phyloP scores from a whole-genome alignment of 768 basidiomycete genomes.

The Kondoa subrosea region DNA sequence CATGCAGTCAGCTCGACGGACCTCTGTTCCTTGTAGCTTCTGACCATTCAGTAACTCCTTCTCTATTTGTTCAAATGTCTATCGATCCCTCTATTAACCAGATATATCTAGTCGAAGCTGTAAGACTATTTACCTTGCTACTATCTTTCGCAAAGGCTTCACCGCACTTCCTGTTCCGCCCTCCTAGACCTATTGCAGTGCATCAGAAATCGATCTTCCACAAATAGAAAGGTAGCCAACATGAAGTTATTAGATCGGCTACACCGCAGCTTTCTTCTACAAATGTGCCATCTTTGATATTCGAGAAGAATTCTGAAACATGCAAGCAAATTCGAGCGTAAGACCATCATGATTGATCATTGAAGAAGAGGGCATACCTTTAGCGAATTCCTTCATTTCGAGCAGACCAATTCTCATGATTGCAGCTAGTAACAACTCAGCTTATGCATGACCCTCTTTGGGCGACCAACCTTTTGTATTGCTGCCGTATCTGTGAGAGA shows the following conservation, averaged over 20 bases:
- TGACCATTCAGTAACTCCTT: conserved; percentile 37
- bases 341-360: too few relatives aligned
- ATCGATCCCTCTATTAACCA: not conserved
- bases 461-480: not conserved
- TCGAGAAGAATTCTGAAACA: conserved; percentile 39
- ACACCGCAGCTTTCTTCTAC: conserved; percentile 36
- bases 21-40: conserved; percentile 35
- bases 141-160: conserved; percentile 36
- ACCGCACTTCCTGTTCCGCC: conserved; percentile 33
- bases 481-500: not conserved
- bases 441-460: not conserved
- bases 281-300: conserved; percentile 35
- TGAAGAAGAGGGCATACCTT: too few relatives aligned
- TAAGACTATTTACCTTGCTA: conserved; percentile 32
- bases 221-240: conserved; percentile 24
- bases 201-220: not conserved
- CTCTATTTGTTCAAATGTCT: conserved; percentile 36
- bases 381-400: conserved; percentile 36
- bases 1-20: not conserved
- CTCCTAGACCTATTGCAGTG: conserved; percentile 23
- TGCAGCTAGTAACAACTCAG: conserved; percentile 31
- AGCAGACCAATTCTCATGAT: conserved; percentile 39
- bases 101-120: not conserved
- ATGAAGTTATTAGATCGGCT: conserved; percentile 39
- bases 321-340: too few relatives aligned